phyloP scores from a whole-genome alignment of 495 filamentous ascomycete species.

The Cercophora scortea region DNA sequence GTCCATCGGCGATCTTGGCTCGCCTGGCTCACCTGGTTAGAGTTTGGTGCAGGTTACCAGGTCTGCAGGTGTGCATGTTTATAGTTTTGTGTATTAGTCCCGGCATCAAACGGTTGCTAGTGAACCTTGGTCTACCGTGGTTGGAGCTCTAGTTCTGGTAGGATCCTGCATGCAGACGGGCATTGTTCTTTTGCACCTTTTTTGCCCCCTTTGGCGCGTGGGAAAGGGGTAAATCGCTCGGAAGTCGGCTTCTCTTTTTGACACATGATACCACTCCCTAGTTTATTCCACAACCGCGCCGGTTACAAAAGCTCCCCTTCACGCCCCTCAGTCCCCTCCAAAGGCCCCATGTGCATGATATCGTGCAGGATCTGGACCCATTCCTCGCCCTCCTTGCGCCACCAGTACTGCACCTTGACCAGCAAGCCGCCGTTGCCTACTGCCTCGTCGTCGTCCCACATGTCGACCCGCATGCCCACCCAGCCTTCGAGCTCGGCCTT shows the following conservation, averaged over 20 bases:
- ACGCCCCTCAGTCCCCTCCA: slow-evolving; percentile 13
- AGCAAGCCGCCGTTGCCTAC: background rate
- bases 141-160: no score
- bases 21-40: no score
- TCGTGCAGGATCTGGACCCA: slow-evolving; percentile 18
- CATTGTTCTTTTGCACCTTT: no score
- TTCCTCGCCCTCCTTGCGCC: slow-evolving; percentile 11
- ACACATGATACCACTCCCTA: background rate
- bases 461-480: slow-evolving; percentile 15
- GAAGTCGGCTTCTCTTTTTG: background rate
- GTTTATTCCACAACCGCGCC: background rate
- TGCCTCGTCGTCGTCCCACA: slow-evolving; percentile 7
- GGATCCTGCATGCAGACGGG: no score
- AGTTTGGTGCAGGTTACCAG: no score
- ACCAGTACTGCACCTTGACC: slow-evolving; percentile 19
- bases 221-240: background rate
- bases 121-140: no score
- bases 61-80: no score
- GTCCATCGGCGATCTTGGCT: no score
- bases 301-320: slow-evolving; percentile 2
- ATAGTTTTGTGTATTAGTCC: no score
- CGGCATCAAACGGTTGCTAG: no score
- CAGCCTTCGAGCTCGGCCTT: slow-evolving; percentile 8
- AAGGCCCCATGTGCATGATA: slow-evolving; percentile 14
- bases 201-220: background rate